A percentile compares a stretch with the other conserved stretches of the same genome.
phyloP scores from a whole-genome alignment of 371 early-diverging fungal genomes.

The Mortierella sp. region DNA sequence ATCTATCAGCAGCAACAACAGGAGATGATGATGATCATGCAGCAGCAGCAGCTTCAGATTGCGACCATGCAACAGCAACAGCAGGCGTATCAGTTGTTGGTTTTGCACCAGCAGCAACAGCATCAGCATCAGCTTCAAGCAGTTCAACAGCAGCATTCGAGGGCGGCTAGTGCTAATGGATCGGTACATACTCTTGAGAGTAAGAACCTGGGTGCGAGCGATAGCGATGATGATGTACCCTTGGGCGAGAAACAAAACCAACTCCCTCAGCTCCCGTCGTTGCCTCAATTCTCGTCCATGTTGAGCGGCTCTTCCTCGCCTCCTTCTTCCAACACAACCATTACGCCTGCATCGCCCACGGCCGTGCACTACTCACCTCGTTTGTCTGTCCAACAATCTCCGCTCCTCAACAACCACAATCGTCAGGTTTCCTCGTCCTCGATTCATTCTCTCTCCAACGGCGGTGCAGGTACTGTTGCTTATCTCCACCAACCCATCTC shows the following conservation, averaged over 20 bases:
- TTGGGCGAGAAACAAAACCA: conserved; percentile 37
- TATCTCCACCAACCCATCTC: conserved; percentile 11
- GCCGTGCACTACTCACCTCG: neutral
- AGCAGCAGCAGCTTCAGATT: conserved; percentile 54
- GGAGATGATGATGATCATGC: conserved; percentile 55
- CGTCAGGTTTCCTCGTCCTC: conserved; percentile 5
- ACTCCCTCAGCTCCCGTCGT: conserved; percentile 13
- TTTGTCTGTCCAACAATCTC: neutral
- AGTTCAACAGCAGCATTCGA: conserved; percentile 26
- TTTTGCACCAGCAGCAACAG: conserved; percentile 53
- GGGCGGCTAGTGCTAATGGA: conserved; percentile 17
- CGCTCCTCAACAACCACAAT: conserved; percentile 2
- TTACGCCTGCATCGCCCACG: conserved; percentile 11
- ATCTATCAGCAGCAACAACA: conserved; percentile 57
- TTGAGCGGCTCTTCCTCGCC: neutral
- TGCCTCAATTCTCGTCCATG: conserved; percentile 19
- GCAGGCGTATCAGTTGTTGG: conserved; percentile 38
- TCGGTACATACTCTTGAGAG: conserved; percentile 8
- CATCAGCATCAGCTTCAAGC: conserved; percentile 46
- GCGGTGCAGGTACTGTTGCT: neutral
- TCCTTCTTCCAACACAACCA: neutral
- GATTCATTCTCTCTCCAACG: neutral
- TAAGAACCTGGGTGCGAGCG: neutral
- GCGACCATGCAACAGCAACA: conserved; percentile 56
- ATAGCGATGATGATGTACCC: conserved; percentile 45